Percentiles rank a stretch among this genome's conserved stretches.
Conservation (phyloP, 495 filamentous ascomycete species). For the Staphylotrichum tortipilum region DNA sequence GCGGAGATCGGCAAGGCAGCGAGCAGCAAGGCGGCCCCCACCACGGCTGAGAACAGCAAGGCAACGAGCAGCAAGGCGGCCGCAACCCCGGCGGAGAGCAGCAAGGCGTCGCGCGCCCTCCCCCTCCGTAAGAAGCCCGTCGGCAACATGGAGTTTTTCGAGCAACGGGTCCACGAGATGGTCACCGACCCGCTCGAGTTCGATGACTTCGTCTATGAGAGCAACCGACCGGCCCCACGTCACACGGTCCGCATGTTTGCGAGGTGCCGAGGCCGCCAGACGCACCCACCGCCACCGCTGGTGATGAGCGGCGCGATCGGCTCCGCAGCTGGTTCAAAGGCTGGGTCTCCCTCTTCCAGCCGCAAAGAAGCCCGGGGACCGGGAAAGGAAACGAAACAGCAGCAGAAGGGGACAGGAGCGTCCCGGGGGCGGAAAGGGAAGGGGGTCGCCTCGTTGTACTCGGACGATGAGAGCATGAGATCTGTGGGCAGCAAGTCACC, state of each 20-base stretch:
- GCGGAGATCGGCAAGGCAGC: too few relatives aligned
- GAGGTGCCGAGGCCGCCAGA: constrained; percentile 2
- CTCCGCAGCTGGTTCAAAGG: background rate
- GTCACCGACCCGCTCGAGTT: constrained; percentile 19
- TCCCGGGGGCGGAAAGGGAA: background rate
- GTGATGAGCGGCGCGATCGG: constrained; percentile 17
- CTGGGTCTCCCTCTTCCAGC: background rate
- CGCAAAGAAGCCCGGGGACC: background rate
- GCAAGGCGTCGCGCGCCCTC: background rate
- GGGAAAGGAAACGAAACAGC: constrained; percentile 11
- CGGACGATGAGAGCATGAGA: background rate
- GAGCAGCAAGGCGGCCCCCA: too few relatives aligned
- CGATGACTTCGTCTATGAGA: constrained; percentile 21
- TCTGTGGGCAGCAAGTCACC: background rate
- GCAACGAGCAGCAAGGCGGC: background rate
- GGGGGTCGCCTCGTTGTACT: background rate
- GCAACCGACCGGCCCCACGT: background rate
- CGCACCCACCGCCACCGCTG: background rate
- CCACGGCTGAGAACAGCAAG: background rate
- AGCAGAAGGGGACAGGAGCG: constrained; percentile 6
- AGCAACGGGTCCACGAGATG: constrained; percentile 18
- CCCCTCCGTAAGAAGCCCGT: background rate
- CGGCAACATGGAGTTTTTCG: constrained; percentile 10
- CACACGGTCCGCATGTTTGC: background rate
- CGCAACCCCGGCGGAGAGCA: background rate